Evolutionary conservation across 257 asterid genomes (phyloP).

Genomic region (Solanum phureja): DNA sequence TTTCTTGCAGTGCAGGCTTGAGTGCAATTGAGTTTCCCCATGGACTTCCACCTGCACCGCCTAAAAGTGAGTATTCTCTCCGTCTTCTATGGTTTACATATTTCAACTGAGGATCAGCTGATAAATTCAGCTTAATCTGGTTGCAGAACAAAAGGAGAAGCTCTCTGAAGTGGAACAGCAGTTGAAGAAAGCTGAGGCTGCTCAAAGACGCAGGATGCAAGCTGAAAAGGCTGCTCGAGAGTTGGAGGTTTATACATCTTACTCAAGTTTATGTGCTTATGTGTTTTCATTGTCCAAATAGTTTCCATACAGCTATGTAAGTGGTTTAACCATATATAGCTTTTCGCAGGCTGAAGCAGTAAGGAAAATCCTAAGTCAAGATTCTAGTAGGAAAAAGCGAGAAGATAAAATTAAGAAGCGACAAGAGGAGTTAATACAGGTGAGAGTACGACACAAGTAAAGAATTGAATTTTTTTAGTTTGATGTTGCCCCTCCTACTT

Average conservation of each 20-base stretch:
- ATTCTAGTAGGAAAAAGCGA: slow-evolving; percentile 73
- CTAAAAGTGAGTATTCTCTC: slow-evolving; percentile 45
- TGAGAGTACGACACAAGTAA: neutral
- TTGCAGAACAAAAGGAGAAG: slow-evolving; percentile 66
- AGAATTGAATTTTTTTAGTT: neutral
- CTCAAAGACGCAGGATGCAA: slow-evolving; percentile 69
- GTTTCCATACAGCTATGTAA: neutral
- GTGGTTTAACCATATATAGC: neutral
- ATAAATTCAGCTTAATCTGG: neutral
- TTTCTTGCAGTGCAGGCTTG: slow-evolving; percentile 26
- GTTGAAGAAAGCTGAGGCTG: slow-evolving; percentile 81
- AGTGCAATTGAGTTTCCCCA: slow-evolving; percentile 49
- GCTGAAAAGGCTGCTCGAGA: slow-evolving; percentile 80
- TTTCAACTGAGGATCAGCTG: neutral
- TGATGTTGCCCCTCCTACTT: neutral
- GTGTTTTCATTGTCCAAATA: neutral
- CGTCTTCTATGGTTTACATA: neutral
- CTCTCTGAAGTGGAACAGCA: slow-evolving; percentile 72
- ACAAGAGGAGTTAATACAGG: slow-evolving; percentile 59
- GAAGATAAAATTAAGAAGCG: slow-evolving; percentile 61
- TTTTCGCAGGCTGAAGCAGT: slow-evolving; percentile 78
- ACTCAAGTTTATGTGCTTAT: neutral
- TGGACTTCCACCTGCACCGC: slow-evolving; percentile 70
- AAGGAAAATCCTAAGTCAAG: slow-evolving; percentile 82
- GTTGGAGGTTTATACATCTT: slow-evolving; percentile 48